A percentile compares a stretch with the other conserved stretches of the same genome.
phyloP scores from a whole-genome alignment of 2,329 filamentous ascomycete species.

The Exophiala dermatitidis region DNA sequence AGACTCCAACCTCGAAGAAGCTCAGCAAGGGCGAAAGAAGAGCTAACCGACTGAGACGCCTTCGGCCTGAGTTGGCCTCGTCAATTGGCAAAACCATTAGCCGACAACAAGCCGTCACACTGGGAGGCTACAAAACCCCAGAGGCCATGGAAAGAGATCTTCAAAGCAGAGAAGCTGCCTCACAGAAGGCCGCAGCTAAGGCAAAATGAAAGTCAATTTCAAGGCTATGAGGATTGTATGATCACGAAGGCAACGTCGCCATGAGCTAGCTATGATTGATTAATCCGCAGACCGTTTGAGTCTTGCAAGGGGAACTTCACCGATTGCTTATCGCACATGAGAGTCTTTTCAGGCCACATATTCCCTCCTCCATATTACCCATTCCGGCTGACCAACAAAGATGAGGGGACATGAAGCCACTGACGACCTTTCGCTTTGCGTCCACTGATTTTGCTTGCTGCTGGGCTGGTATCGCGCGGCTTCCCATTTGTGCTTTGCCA shows the following conservation, averaged over 20 bases:
- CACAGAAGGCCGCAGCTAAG: slow-evolving; percentile 4
- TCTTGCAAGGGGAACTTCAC: background rate
- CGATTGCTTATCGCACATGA: background rate
- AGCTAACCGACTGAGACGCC: slow-evolving; percentile 17
- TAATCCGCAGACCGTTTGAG: background rate
- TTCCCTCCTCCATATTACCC: background rate
- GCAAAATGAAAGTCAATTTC: slow-evolving; percentile 1
- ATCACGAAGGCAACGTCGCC: background rate
- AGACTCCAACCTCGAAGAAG: background rate
- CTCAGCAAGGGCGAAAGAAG: slow-evolving; percentile 7
- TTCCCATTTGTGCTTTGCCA: no score
- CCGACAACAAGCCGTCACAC: slow-evolving; percentile 13
- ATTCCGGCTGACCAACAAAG: background rate
- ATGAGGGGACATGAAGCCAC: background rate
- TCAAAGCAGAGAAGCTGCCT: slow-evolving; percentile 11
- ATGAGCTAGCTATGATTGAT: slow-evolving; percentile 1
- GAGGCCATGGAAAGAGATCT: slow-evolving; percentile 21
- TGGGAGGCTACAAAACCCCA: slow-evolving; percentile 21
- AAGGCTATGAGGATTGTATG: background rate
- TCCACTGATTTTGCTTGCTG: no score
- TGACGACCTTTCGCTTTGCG: no score
- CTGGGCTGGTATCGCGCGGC: no score
- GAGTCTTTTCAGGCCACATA: background rate
- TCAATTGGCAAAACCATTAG: slow-evolving; percentile 16
- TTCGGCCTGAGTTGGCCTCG: slow-evolving; percentile 22